Evolutionary conservation across 1,284 basidiomycete genomes (phyloP).

Genomic region (Trichosporon sp.): DNA sequence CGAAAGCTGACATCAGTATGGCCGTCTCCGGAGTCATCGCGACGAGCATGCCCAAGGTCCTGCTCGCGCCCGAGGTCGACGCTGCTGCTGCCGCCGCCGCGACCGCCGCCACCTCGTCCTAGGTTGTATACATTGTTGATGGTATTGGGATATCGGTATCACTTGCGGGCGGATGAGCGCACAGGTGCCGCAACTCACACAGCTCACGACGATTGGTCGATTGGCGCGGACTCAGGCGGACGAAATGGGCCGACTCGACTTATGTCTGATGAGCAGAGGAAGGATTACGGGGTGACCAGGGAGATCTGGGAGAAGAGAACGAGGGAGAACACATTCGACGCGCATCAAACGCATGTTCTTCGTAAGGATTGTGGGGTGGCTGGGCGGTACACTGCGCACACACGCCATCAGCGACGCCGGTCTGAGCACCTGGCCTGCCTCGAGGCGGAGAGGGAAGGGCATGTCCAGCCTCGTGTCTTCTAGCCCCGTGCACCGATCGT

Average conservation of each 20-base stretch:
- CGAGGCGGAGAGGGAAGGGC: background rate
- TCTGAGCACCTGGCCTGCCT: background rate
- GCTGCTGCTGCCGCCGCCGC: conserved; percentile 8
- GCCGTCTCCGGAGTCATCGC: conserved; percentile 47
- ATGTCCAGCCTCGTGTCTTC: background rate
- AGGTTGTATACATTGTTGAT: conserved; percentile 11
- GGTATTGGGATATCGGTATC: conserved; percentile 16
- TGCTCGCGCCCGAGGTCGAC: conserved; percentile 39
- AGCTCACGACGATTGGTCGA: background rate
- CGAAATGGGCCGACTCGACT: background rate
- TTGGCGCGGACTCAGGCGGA: background rate
- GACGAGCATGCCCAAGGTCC: conserved; percentile 45
- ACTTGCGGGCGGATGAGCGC: too few relatives aligned
- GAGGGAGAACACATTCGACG: background rate
- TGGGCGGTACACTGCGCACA: background rate
- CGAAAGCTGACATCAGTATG: conserved; percentile 38
- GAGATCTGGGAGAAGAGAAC: background rate
- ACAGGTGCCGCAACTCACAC: too few relatives aligned
- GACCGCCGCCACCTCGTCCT: conserved; percentile 5
- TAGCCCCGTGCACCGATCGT: background rate
- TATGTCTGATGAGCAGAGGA: background rate
- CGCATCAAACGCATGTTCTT: conserved; percentile 3
- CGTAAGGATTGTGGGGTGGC: background rate
- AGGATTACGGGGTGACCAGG: background rate
- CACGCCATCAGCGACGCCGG: background rate